Percentiles rank a stretch among this genome's conserved stretches.
phyloP scores from a whole-genome alignment of 2,329 filamentous ascomycete genomes.

The Amauroascus verrucosus region DNA sequence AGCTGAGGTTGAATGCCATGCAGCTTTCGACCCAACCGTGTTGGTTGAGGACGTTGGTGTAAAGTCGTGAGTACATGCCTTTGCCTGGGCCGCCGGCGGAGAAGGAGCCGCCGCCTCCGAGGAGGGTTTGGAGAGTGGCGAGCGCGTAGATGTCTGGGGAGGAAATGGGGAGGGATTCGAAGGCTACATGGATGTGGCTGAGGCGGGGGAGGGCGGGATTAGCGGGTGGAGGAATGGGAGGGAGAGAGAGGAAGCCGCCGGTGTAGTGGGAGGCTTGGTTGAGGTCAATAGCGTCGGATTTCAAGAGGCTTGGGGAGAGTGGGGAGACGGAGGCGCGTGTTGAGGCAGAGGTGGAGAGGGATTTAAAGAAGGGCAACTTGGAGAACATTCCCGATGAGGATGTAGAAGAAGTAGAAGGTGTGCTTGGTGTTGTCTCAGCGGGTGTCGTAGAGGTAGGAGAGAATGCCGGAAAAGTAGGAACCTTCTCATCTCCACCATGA shows the following conservation, averaged over 20 bases:
- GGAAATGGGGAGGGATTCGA: conserved; percentile 84
- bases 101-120: conserved; percentile 93
- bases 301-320: conserved; percentile 39
- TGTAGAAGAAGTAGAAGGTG: conserved; percentile 22
- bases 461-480: conserved; percentile 29
- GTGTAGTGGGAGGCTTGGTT: conserved; percentile 69
- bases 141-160: conserved; percentile 93
- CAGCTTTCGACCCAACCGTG: conserved; percentile 96
- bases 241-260: conserved; percentile 81
- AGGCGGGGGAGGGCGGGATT: conserved; percentile 71
- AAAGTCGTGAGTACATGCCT: conserved; percentile 96
- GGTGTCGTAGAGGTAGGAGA: conserved; percentile 29
- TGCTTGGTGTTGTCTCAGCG: conserved; percentile 21
- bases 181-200: conserved; percentile 89
- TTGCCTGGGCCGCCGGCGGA: conserved; percentile 93
- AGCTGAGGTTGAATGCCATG: conserved; percentile 92
- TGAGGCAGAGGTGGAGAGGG: conserved; percentile 64
- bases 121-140: conserved; percentile 86
- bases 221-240: conserved; percentile 63
- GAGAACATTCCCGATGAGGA: conserved; percentile 60
- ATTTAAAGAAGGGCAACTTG: conserved; percentile 83
- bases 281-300: conserved; percentile 46
- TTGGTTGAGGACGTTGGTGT: conserved; percentile 96
- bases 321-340: conserved; percentile 47
- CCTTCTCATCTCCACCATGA: conserved; percentile 19